Evolutionary conservation across 148 eudicot species (phyloP).

Genomic region (Fagopyrum homotropicum): DNA sequence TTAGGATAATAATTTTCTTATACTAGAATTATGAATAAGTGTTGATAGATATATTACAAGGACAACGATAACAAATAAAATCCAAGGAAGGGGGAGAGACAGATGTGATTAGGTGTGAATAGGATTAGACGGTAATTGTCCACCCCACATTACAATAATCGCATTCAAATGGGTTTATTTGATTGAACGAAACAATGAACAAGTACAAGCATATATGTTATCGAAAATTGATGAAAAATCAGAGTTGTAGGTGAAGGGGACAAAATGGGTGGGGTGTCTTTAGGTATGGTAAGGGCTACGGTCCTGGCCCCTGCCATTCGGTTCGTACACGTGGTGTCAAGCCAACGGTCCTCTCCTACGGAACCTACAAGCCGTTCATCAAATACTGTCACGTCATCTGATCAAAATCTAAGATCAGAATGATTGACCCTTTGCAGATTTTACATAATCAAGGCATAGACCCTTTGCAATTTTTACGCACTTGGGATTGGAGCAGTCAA

Average conservation of each 20-base stretch:
- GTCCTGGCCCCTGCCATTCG: background rate
- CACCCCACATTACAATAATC: background rate
- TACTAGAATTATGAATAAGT: too few relatives aligned
- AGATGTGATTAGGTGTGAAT: too few relatives aligned
- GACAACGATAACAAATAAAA: too few relatives aligned
- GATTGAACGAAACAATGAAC: background rate
- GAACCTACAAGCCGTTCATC: background rate
- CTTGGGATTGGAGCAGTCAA: background rate
- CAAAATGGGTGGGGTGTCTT: background rate
- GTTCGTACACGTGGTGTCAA: constrained; percentile 1
- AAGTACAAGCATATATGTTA: background rate
- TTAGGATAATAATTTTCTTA: too few relatives aligned
- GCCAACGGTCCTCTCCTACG: background rate
- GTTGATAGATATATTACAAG: too few relatives aligned
- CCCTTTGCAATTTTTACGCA: background rate
- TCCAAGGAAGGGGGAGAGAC: too few relatives aligned
- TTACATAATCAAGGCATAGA: background rate
- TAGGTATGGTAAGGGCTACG: background rate
- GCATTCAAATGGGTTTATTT: background rate
- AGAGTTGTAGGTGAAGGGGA: background rate
- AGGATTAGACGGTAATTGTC: background rate
- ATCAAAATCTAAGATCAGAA: background rate
- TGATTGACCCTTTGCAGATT: background rate
- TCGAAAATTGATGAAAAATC: background rate
- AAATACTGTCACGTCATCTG: background rate